Evolutionary conservation across 495 filamentous ascomycete genomes (phyloP), one percentile per base, ranked within the genome.

Genomic region (Penicillium dipodomyicola): DNA sequence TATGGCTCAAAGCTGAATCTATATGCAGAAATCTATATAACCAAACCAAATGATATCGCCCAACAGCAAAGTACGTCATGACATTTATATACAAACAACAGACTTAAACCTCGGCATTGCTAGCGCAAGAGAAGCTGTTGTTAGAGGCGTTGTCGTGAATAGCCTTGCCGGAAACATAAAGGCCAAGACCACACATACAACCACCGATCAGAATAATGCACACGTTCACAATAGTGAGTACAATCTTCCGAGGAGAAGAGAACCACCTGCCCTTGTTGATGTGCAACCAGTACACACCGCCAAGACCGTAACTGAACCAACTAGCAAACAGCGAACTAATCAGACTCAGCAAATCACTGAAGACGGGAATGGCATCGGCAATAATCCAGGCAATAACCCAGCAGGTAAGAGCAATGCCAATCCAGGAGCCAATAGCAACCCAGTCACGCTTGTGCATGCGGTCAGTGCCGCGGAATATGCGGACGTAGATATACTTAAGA

Each of bases 331-430:
- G 54, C 1, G 67, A 67, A 55, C 67, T 62, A 22, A 80, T 75
- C 54, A 83, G 53, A 48, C 75, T 75, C 30, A 91, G 68, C 46
- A 91, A 64, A 40, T 85, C 78, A 58, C 79, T 83, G 73, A 91
- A 91, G 57, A 87, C 83, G 0, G 88, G 89, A 37, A 91, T 87
- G 14, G 84, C 81, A 58, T 86, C 82, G 27, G 87, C 87, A 62
- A 92, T 86, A 33, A 90, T 67, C 83, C 85, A 91, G 7, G 86
- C 84, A 22, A 88, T 61, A 19, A 86, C 49, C 70, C 87, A 90
- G 52, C 87, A 75, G 40, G 61, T 52, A 6, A 79, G 53, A 10
- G 78, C 77, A 17, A 90, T 80, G 1, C 56, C 67, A 4, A 86
- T 58, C 88, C 88, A 92, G 5, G 76, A 68, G 4, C 70, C 72